Conservation (phyloP, 345 rosid genomes). For the Zanthoxylum bungeanum region DNA sequence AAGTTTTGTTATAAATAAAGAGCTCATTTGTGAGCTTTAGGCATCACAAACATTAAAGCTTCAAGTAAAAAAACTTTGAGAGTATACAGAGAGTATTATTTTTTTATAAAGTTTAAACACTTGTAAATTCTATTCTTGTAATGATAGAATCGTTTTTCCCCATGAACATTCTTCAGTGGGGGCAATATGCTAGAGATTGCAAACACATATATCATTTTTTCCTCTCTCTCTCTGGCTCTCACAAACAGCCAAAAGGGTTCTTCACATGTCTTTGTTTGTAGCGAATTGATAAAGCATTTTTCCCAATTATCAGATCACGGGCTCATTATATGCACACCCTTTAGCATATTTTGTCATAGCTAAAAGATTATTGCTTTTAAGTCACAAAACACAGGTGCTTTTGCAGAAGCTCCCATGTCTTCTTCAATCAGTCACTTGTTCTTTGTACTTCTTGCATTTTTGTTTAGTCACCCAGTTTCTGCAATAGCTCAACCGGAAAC, state of each 20-base stretch:
- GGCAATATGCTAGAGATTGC: slow-evolving; percentile 21
- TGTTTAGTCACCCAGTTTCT: slow-evolving; percentile 28
- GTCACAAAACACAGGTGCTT: slow-evolving; percentile 3
- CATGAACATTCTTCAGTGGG: too few species aligned
- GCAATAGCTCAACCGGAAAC: slow-evolving; percentile 18
- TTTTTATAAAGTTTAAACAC: too few species aligned
- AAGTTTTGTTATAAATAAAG: too few species aligned
- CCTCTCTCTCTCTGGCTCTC: slow-evolving; percentile 16
- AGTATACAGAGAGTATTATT: too few species aligned
- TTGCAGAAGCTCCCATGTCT: slow-evolving; percentile 34
- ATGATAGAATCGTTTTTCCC: too few species aligned
- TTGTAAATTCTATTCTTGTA: too few species aligned
- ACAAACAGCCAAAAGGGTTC: slow-evolving; percentile 36
- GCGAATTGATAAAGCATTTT: slow-evolving; percentile 38
- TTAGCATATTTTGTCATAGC: slow-evolving; percentile 10
- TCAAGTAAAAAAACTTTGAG: too few species aligned
- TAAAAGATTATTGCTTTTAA: not conserved
- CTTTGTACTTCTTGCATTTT: slow-evolving; percentile 35
- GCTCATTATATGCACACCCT: slow-evolving; percentile 29
- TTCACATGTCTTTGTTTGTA: slow-evolving; percentile 93
- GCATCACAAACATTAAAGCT: too few species aligned
- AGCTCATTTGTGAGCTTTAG: too few species aligned
- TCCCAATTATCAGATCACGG: slow-evolving; percentile 51
- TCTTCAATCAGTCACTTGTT: slow-evolving; percentile 44
- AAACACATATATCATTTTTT: not conserved